These are phyloP conservation scores for Rhododendron mucronatum DNA, from an alignment of 148 eudicot species.

Conservation along the genomic window DNA sequence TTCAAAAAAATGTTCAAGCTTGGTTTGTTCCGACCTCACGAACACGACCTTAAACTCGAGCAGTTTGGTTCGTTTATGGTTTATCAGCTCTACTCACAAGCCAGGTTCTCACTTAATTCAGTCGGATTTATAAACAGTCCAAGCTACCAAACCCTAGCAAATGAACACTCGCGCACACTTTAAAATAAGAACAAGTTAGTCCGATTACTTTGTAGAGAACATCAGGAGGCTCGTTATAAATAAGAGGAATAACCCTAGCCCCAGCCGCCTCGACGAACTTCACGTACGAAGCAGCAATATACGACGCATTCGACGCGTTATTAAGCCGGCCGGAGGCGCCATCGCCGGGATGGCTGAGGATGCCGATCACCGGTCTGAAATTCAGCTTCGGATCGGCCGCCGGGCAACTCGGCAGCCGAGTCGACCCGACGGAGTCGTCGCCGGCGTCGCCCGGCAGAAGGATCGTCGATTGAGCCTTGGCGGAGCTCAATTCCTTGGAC, in stretches of 20 bases:
- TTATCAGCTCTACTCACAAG: not conserved
- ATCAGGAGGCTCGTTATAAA: constrained; percentile 69
- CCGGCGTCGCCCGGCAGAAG: constrained; percentile 35
- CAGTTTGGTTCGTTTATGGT: not conserved
- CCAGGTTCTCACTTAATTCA: not conserved
- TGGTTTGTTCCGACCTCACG: not conserved
- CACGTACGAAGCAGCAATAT: constrained; percentile 85
- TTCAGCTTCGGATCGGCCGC: constrained; percentile 52
- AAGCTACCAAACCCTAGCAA: not conserved
- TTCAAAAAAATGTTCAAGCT: not conserved
- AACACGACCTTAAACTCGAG: not conserved
- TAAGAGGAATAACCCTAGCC: constrained; percentile 85
- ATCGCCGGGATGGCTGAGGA: constrained; percentile 84
- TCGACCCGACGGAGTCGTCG: not conserved
- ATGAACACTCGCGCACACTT: not conserved
- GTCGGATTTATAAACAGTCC: not conserved
- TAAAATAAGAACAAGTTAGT: not conserved
- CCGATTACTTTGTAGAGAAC: constrained; percentile 40
- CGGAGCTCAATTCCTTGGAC: constrained; percentile 20
- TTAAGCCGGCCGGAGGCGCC: constrained; percentile 86
- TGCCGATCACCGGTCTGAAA: constrained; percentile 83
- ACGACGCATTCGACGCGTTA: constrained; percentile 56
- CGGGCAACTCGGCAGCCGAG: constrained; percentile 34
- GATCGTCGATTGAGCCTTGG: constrained; percentile 26
- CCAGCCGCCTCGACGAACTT: constrained; percentile 94